Evolutionary conservation across 805 yeast species (phyloP).

Genomic region (Candida ipomoeae): DNA sequence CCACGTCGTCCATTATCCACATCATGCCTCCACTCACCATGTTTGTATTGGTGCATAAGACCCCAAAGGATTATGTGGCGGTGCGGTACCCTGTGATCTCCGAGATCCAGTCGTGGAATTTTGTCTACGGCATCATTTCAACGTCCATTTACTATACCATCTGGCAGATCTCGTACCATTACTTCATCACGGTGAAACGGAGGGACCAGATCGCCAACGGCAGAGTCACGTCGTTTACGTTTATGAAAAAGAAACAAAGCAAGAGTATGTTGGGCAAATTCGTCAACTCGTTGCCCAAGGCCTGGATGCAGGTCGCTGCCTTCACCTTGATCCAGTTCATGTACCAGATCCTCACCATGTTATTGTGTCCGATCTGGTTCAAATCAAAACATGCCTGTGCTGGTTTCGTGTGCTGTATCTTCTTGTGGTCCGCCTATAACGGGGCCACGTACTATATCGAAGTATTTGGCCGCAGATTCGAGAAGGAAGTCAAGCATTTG

Average conservation of each 20-base stretch:
- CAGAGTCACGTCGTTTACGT: conserved; percentile 81
- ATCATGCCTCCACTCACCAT: conserved; percentile 84
- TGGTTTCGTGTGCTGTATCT: conserved; percentile 65
- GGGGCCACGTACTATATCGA: conserved; percentile 96
- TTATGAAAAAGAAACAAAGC: conserved; percentile 68
- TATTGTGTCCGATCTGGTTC: conserved; percentile 86
- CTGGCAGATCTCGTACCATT: conserved; percentile 91
- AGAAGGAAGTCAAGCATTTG: conserved; percentile 73
- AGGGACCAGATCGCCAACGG: conserved; percentile 83
- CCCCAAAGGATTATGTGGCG: conserved; percentile 49
- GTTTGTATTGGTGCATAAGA: conserved; percentile 80
- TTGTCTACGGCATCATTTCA: conserved; percentile 64
- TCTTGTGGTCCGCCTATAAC: conserved; percentile 75
- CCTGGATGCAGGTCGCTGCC: conserved; percentile 78
- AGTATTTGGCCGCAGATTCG: conserved; percentile 84
- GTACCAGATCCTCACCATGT: conserved; percentile 84
- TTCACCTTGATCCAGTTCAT: conserved; percentile 83
- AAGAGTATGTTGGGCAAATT: conserved; percentile 63
- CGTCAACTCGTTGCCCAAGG: conserved; percentile 79
- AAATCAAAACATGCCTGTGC: conserved; percentile 62
- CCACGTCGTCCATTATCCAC: conserved; percentile 88
- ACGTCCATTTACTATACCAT: conserved; percentile 78
- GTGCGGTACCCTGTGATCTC: conserved; percentile 79
- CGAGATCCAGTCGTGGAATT: conserved; percentile 60
- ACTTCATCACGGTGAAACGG: conserved; percentile 78